These are phyloP conservation scores for Rhodotorula toruloides DNA, from an alignment of 768 basidiomycete species.

Conservation along the genomic window DNA sequence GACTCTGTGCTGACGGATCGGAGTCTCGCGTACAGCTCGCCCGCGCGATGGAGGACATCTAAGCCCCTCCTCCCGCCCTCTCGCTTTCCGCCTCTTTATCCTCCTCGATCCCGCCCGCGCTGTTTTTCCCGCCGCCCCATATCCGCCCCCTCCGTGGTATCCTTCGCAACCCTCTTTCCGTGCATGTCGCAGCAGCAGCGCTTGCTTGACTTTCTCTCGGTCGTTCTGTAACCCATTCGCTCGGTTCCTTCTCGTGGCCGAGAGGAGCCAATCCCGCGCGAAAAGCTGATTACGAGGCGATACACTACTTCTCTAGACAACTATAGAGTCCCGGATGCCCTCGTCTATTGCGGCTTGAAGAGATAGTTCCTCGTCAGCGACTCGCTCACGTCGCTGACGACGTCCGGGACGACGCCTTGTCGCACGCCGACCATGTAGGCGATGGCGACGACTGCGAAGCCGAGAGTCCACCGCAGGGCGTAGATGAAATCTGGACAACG, in stretches of 20 bases:
- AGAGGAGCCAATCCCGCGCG: too few species aligned
- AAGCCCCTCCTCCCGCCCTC: neutral
- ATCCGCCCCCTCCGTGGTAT: neutral
- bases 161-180: neutral
- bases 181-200: neutral
- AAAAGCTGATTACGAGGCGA: too few species aligned
- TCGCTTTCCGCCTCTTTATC: neutral
- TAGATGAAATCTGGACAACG: slow-evolving; percentile 13
- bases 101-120: neutral
- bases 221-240: too few species aligned
- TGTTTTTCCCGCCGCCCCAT: neutral
- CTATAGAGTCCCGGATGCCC: too few species aligned
- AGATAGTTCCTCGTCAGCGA: slow-evolving; percentile 5
- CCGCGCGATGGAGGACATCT: slow-evolving; percentile 37
- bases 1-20: too few species aligned
- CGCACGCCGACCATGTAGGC: slow-evolving; percentile 12
- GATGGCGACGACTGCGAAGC: slow-evolving; percentile 3
- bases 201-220: neutral
- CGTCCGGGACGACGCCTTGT: slow-evolving; percentile 1
- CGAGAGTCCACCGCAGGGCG: slow-evolving; percentile 28
- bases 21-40: slow-evolving; percentile 12
- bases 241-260: too few species aligned
- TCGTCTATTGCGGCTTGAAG: neutral
- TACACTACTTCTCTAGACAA: too few species aligned
- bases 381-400: neutral